Evolutionary conservation across 805 yeast genomes (phyloP).

Genomic region (Ogataea parapolymorpha): DNA sequence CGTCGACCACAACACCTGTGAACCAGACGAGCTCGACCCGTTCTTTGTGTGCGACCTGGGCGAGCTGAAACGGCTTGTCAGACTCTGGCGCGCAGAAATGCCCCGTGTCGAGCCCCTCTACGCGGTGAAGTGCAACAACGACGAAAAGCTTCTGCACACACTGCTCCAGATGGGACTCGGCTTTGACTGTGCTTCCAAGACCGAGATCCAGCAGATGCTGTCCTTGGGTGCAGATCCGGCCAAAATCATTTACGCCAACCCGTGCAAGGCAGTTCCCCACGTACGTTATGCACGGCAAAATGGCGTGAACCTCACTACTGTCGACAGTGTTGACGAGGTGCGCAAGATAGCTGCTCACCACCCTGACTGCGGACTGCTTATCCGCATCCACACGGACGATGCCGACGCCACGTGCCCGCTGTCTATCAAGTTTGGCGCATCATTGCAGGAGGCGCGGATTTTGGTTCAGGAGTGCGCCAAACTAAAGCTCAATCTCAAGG

Average conservation of each 20-base stretch:
- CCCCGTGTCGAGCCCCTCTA: slow-evolving; percentile 84
- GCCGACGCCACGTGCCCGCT: slow-evolving; percentile 80
- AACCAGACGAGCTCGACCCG: slow-evolving; percentile 77
- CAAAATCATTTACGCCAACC: slow-evolving; percentile 86
- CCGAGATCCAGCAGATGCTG: slow-evolving; percentile 71
- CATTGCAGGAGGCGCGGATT: slow-evolving; percentile 47
- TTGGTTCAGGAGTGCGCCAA: slow-evolving; percentile 61
- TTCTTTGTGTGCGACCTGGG: slow-evolving; percentile 87
- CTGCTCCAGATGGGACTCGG: slow-evolving; percentile 64
- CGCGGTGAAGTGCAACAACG: slow-evolving; percentile 93
- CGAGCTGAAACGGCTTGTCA: slow-evolving; percentile 57
- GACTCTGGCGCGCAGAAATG: slow-evolving; percentile 60
- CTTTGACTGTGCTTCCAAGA: slow-evolving; percentile 91
- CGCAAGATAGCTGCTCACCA: slow-evolving; percentile 64
- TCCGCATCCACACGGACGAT: slow-evolving; percentile 89
- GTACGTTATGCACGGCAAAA: slow-evolving; percentile 62
- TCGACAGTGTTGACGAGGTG: slow-evolving; percentile 85
- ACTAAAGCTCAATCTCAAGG: slow-evolving; percentile 63
- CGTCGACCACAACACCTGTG: slow-evolving; percentile 14
- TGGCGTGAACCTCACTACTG: slow-evolving; percentile 72
- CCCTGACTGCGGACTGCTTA: slow-evolving; percentile 65
- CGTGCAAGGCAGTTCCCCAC: slow-evolving; percentile 86
- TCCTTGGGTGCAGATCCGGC: slow-evolving; percentile 58
- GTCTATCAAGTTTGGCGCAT: slow-evolving; percentile 87
- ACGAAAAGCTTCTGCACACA: slow-evolving; percentile 51